A percentile compares a stretch with the other conserved stretches of the same genome.
Evolutionary conservation across 768 basidiomycete species (phyloP).

Genomic region (Kwoniella dendrophila): DNA sequence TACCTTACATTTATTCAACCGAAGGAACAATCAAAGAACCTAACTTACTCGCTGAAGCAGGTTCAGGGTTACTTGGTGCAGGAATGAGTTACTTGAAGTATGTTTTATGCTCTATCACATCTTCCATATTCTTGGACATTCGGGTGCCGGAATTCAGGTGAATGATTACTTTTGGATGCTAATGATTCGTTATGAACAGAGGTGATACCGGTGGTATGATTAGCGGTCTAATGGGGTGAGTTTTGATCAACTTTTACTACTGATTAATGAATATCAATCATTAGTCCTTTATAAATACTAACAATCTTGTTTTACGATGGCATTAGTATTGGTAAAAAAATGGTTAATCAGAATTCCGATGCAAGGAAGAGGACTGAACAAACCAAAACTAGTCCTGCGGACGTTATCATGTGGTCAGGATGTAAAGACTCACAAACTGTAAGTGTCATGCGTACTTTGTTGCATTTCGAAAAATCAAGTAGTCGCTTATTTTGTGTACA

Average conservation of each 20-base stretch:
- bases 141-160: too few species aligned
- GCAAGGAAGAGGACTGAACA: conserved; percentile 65
- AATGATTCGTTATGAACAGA: conserved; percentile 54
- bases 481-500: not conserved
- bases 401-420: conserved; percentile 63
- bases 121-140: too few species aligned
- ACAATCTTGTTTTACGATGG: too few species aligned
- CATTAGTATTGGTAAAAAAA: conserved; percentile 70
- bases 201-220: conserved; percentile 81
- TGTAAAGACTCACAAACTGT: conserved; percentile 59
- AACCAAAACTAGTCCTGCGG: conserved; percentile 75
- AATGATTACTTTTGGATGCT: not conserved
- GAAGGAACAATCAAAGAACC: conserved; percentile 96
- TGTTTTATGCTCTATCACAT: conserved; percentile 7
- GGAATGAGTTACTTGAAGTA: conserved; percentile 66
- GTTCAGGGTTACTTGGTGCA: conserved; percentile 78
- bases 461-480: too few species aligned
- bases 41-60: conserved; percentile 82
- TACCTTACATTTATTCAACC: conserved; percentile 71
- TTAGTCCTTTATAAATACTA: too few species aligned
- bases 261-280: not conserved
- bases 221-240: conserved; percentile 66
- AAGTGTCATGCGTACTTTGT: conserved; percentile 6
- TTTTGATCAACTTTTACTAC: not conserved
- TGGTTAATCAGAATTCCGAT: conserved; percentile 66